Conservation (phyloP, 306 rosid genomes). For the Fragaria vesca region DNA sequence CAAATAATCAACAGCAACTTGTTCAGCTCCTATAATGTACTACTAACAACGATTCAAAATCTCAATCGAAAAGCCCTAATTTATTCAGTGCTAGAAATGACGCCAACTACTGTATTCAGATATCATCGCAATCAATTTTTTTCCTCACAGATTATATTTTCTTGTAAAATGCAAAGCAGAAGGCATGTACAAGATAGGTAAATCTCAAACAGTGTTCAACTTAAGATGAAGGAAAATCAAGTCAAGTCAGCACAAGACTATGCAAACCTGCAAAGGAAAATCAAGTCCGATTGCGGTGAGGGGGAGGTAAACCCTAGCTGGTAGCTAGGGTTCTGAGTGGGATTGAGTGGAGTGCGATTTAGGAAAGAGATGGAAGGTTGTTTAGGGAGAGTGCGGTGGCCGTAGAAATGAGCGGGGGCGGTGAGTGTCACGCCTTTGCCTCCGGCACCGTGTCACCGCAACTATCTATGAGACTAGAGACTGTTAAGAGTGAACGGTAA, state of each 20-base stretch:
- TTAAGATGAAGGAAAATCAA: neutral
- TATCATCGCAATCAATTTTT: neutral
- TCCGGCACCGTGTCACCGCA: neutral
- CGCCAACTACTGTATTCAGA: neutral
- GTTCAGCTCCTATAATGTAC: neutral
- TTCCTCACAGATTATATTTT: neutral
- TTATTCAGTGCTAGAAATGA: neutral
- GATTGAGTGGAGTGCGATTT: neutral
- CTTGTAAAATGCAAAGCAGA: neutral
- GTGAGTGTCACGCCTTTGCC: neutral
- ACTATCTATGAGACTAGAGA: neutral
- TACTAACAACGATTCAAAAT: neutral
- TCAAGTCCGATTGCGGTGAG: neutral
- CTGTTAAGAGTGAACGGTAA: neutral
- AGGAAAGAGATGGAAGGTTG: neutral
- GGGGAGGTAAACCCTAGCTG: slow-evolving; percentile 1
- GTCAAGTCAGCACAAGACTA: too few relatives aligned
- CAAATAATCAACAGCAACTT: slow-evolving; percentile 10
- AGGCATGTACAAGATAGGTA: neutral
- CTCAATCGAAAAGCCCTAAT: neutral
- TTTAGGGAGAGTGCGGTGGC: slow-evolving; percentile 1
- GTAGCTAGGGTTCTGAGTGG: neutral
- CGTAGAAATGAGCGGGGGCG: neutral
- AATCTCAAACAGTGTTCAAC: neutral
- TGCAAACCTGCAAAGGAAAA: too few relatives aligned